Percentiles rank a stretch among this genome's conserved stretches.
Evolutionary conservation across 257 asterid species (phyloP).

Genomic region (Solanum clarkiae): DNA sequence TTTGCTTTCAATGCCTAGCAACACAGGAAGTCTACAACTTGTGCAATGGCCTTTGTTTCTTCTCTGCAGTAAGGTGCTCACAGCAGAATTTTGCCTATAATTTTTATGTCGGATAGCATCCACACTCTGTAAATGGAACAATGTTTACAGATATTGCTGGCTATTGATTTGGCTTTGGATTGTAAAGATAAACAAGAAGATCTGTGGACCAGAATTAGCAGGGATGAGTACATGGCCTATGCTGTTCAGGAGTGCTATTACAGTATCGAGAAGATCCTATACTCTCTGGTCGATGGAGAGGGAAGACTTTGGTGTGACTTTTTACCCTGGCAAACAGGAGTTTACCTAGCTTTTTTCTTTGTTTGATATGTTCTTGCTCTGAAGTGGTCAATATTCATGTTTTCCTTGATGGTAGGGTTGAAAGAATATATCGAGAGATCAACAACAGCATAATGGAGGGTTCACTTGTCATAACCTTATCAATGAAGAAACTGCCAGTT

Average conservation of each 20-base stretch:
- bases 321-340: neutral
- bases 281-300: slow-evolving; percentile 88
- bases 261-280: slow-evolving; percentile 77
- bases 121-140: neutral
- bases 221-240: slow-evolving; percentile 96
- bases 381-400: neutral
- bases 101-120: neutral
- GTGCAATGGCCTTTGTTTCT: slow-evolving; percentile 99
- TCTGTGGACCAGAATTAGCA: slow-evolving; percentile 81
- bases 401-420: slow-evolving; percentile 54
- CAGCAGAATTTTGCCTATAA: neutral
- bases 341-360: neutral
- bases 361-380: neutral
- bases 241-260: slow-evolving; percentile 95
- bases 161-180: slow-evolving; percentile 92
- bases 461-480: slow-evolving; percentile 66
- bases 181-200: slow-evolving; percentile 89
- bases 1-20: slow-evolving; percentile 97
- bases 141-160: slow-evolving; percentile 67
- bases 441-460: slow-evolving; percentile 72
- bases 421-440: slow-evolving; percentile 85
- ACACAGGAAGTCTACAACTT: slow-evolving; percentile 71
- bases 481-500: slow-evolving; percentile 67
- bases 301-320: slow-evolving; percentile 75
- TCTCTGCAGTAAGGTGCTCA: slow-evolving; percentile 84